Evolutionary conservation across 768 basidiomycete genomes (phyloP).

Genomic region (Lactarius indigo): DNA sequence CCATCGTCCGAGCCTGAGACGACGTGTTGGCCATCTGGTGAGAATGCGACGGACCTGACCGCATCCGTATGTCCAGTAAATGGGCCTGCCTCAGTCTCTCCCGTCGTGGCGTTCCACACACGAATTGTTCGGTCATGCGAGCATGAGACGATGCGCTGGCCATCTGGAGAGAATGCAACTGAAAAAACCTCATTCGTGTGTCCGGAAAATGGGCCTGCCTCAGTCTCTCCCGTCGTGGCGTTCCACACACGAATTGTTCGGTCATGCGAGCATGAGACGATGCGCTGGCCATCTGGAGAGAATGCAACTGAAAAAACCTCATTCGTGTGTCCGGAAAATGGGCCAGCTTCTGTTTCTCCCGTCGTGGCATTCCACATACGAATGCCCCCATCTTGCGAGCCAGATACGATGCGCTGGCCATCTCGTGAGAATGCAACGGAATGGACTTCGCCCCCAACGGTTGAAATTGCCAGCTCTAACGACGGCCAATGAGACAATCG

Average conservation of each 20-base stretch:
- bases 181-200: background rate
- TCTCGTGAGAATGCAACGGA: conserved; percentile 15
- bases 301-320: background rate
- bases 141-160: conserved; percentile 12
- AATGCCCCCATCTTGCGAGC: background rate
- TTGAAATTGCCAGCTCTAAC: background rate
- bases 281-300: conserved; percentile 22
- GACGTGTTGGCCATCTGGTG: conserved; percentile 26
- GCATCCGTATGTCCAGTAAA: background rate
- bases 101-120: background rate
- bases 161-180: conserved; percentile 18
- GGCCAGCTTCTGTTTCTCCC: background rate
- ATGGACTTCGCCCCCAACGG: background rate
- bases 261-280: conserved; percentile 13
- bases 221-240: background rate
- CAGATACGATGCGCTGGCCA: conserved; percentile 12
- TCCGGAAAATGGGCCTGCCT: background rate
- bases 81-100: background rate
- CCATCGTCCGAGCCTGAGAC: background rate
- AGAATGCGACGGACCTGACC: background rate
- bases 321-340: background rate
- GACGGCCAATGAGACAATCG: background rate
- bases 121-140: too few relatives aligned
- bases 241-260: conserved; percentile 2
- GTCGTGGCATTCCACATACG: background rate